A percentile compares a stretch with the other conserved stretches of the same genome.
phyloP scores from a whole-genome alignment of 2,329 filamentous ascomycete species.

The Alternaria incomplexa region DNA sequence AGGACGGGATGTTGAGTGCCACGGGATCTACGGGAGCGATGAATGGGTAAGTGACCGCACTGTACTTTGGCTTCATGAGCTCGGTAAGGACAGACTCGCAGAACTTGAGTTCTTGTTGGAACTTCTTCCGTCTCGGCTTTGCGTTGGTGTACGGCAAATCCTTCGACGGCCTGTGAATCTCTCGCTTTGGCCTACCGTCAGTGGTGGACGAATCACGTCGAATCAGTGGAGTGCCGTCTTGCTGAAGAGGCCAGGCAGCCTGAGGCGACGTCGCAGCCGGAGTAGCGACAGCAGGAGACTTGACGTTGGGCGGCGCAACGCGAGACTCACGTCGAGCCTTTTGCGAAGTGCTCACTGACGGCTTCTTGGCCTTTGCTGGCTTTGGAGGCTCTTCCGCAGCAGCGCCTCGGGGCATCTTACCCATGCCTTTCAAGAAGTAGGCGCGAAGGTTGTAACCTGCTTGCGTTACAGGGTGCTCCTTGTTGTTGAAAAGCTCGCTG shows the following conservation, averaged over 20 bases:
- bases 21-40: slow-evolving; percentile 88
- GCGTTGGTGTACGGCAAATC: slow-evolving; percentile 86
- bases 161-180: slow-evolving; percentile 87
- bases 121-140: slow-evolving; percentile 89
- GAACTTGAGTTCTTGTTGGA: slow-evolving; percentile 87
- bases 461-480: slow-evolving; percentile 73
- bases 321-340: slow-evolving; percentile 58
- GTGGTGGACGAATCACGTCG: slow-evolving; percentile 81
- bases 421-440: slow-evolving; percentile 67
- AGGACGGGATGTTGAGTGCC: slow-evolving; percentile 89
- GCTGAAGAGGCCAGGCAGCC: slow-evolving; percentile 73
- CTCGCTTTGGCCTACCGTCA: slow-evolving; percentile 86
- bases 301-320: slow-evolving; percentile 50
- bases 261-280: slow-evolving; percentile 53
- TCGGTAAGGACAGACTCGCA: slow-evolving; percentile 82
- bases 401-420: slow-evolving; percentile 63
- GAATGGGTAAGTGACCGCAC: slow-evolving; percentile 74
- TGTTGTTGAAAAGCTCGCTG: slow-evolving; percentile 80
- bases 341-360: slow-evolving; percentile 34
- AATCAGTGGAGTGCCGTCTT: slow-evolving; percentile 79
- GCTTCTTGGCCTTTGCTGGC: slow-evolving; percentile 61
- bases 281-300: slow-evolving; percentile 51
- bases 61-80: slow-evolving; percentile 75
- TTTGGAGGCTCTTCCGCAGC: slow-evolving; percentile 60
- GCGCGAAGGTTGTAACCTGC: slow-evolving; percentile 67